Evolutionary conservation across 1,139 yeast genomes (phyloP), one percentile per base, ranked within the genome.

Genomic region (Pichia sp.): DNA sequence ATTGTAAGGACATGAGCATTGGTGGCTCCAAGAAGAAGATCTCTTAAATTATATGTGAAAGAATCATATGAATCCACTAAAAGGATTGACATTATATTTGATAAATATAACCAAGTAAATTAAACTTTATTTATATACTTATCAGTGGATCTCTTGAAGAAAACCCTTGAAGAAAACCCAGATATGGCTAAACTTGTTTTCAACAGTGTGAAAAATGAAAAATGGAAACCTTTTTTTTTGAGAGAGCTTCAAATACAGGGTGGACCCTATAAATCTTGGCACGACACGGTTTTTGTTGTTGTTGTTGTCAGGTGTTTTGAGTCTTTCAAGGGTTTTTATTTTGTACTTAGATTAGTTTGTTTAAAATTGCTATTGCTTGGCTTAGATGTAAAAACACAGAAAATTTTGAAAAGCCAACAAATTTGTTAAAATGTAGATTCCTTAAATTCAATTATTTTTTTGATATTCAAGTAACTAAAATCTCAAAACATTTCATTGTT

Each of bases 51-150:
- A 70, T 81, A 87, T 5, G 97, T 86, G 73, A 91, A 93, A 13
- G 98, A 91, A 67, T 93, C 99, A 64, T 93, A 91, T 7, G 96
- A 90, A 67, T 93, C 99, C 25, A 93, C 80, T 55, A 93, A 79
- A 22, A 93, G 80, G 52, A 88, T 79, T 11, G 70, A 56, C 70
- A 68, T 68, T 16, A 11, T 39, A 22, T 25, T 13, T 3, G 25
- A 22, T 39, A 2, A 22, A 10, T 14, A 5, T 25, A 14, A 36
- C 2, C 6, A 19, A 36, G 19, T 36, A 8, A 5, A 6, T 19
- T 36, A 6, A 10, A 19, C 3, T 19, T 3, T 36, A 2, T 3
- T 19, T 36, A 4, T 5, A 5, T 18, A 18, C 9, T 10, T 34
- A 34, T 19, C 22, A 36, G 25, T 36, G 4, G 5, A 36, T 7